Conservation (phyloP, 1,139 yeast species). For the Yamadazyma atlantica region DNA sequence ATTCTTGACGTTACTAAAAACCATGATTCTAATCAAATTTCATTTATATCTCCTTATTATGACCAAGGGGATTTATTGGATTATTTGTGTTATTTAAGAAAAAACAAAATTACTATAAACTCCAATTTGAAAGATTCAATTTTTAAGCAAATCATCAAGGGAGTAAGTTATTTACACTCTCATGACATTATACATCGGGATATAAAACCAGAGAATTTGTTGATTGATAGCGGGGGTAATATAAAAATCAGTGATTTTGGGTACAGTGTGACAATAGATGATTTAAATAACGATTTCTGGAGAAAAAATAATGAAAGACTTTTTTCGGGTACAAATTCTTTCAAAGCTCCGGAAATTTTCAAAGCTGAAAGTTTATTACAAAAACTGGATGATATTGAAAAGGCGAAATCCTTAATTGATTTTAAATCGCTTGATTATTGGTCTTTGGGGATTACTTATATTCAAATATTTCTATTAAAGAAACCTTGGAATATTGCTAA, state of each 20-base stretch:
- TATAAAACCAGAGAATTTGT: conserved; percentile 54
- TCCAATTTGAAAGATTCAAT: conserved; percentile 43
- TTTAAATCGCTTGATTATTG: conserved; percentile 45
- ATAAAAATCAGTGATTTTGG: conserved; percentile 55
- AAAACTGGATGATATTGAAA: conserved; percentile 8
- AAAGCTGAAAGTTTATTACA: conserved; percentile 21
- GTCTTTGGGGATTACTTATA: conserved; percentile 53
- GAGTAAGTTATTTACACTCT: conserved; percentile 45
- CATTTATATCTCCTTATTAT: conserved; percentile 43
- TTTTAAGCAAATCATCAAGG: conserved; percentile 48
- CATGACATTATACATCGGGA: conserved; percentile 51
- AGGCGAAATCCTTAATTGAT: conserved; percentile 14
- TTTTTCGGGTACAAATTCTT: conserved; percentile 51
- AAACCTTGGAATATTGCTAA: conserved; percentile 51
- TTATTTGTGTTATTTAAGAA: conserved; percentile 37
- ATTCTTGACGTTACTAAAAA: conserved; percentile 23
- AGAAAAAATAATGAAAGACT: conserved; percentile 24
- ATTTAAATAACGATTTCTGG: conserved; percentile 16
- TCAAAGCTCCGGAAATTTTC: conserved; percentile 56
- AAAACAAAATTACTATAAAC: conserved; percentile 27
- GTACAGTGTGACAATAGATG: conserved; percentile 37
- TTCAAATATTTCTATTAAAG: conserved; percentile 42
- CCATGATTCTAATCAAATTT: conserved; percentile 19
- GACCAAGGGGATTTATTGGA: conserved; percentile 49
- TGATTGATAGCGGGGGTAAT: conserved; percentile 45